Base-by-base conservation (phyloP, 768 basidiomycete species). In the Mycena galericulata region DNA sequence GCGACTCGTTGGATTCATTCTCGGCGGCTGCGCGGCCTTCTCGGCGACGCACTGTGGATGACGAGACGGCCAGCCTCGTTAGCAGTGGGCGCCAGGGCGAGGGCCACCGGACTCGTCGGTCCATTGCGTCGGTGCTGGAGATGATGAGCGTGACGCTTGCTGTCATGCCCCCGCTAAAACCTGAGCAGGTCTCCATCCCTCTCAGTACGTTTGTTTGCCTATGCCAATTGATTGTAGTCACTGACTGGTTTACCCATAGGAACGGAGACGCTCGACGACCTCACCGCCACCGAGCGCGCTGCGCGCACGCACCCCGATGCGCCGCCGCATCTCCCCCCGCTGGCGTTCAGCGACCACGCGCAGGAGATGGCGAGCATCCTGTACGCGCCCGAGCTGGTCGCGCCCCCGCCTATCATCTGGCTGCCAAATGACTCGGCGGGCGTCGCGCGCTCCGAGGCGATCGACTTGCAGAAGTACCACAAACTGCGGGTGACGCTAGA, bases 71-170 rank as follows among this genome's bases (percentile, higher is more conserved):
- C 15, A 86, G 86, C 69, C 80, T 86, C 57, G 82, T 78, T 53
- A 85, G 82, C 72, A 85, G 80, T 68, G 78, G 78, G 26, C 60
- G 69, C 8, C 73, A 75, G 43, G 84, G 85, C 8, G 72, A 75
- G 43, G 84, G 85, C n/a, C 75, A 78, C 47, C 81, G 86, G 27
- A 76, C 84, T 45, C 87, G 92, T 64, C 89, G 91, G 8, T 94
- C 92, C 4, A 91, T 93, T 82, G 92, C 92, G 7, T 91, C 90
- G 41, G 91, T 95, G 54, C 81, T 95, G 65, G 92, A 94, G 75
- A 92, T 95, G 91, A 93, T 95, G 90, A 90, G 90, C 67, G 72
- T 88, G 62, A 93, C 92, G 20, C 82, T 94, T 45, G 92, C 92
- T 7, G 91, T 93, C 9, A 87, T 87, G 82, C 92, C 92, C 4